These are phyloP conservation scores for Phaeolepiota aurea DNA, from an alignment of 768 basidiomycete genomes.

Conservation along the genomic window DNA sequence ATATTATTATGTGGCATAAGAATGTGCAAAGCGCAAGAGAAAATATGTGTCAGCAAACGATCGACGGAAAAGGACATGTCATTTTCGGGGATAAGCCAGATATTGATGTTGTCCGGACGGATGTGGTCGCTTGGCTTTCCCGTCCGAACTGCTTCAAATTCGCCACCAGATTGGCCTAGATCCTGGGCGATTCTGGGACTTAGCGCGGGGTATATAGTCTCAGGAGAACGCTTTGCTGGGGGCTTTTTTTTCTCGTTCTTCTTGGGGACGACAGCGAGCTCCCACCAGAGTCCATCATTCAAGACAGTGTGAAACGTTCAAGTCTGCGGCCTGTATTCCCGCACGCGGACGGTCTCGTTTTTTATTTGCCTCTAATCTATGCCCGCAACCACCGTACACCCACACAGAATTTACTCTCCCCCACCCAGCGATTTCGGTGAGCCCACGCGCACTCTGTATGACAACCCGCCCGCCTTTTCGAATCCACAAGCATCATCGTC, in stretches of 20 bases:
- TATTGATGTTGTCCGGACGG: neutral
- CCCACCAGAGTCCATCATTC: neutral
- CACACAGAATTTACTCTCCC: neutral
- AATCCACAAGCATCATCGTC: constrained; percentile 11
- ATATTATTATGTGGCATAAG: constrained; percentile 28
- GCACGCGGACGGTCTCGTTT: too few species aligned
- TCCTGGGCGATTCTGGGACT: neutral
- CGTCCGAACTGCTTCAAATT: neutral
- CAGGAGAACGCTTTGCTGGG: neutral
- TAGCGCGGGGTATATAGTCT: neutral
- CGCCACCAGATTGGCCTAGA: constrained; percentile 4
- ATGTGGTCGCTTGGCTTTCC: neutral
- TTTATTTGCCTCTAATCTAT: too few species aligned
- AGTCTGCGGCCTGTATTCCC: too few species aligned
- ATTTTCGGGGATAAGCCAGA: constrained; percentile 8
- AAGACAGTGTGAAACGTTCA: neutral
- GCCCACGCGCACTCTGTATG: constrained; percentile 18
- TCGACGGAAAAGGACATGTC: constrained; percentile 4
- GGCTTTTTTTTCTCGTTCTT: neutral
- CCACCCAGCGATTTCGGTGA: too few species aligned
- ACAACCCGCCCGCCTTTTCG: constrained; percentile 6
- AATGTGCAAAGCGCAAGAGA: constrained; percentile 13
- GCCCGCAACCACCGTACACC: neutral
- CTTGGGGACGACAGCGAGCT: too few species aligned
- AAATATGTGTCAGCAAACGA: constrained; percentile 13